These are phyloP conservation scores for Botrytis byssoidea DNA, from an alignment of 2,329 filamentous ascomycete species.

Conservation along the genomic window DNA sequence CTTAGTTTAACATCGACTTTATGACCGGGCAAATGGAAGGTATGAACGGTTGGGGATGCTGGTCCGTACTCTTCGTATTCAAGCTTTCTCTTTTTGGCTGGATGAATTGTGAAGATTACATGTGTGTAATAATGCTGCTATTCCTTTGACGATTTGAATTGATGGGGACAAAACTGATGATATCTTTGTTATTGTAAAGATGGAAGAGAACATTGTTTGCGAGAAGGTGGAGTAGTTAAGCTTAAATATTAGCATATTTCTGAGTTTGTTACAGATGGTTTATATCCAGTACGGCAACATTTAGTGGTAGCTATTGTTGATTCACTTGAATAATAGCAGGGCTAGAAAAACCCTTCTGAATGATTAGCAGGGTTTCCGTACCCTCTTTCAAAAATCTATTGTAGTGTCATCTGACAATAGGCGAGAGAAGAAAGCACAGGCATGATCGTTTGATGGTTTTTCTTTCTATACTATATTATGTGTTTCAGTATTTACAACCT, in stretches of 20 bases:
- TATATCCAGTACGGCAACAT: background rate
- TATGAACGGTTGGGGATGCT: background rate
- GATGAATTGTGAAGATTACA: background rate
- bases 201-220: background rate
- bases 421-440: background rate
- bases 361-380: background rate
- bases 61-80: background rate
- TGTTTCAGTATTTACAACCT: background rate
- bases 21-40: background rate
- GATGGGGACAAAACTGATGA: background rate
- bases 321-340: background rate
- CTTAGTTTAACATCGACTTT: background rate
- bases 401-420: background rate
- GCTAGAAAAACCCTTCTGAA: accelerated
- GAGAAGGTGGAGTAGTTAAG: background rate
- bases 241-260: background rate
- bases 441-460: background rate
- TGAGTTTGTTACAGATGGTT: background rate
- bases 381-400: background rate
- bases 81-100: background rate
- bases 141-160: no score
- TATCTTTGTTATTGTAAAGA: background rate
- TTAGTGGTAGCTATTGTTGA: background rate
- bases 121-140: background rate
- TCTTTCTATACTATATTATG: background rate